phyloP scores from a whole-genome alignment of 441 rosid species.

The Syzygium malaccense region DNA sequence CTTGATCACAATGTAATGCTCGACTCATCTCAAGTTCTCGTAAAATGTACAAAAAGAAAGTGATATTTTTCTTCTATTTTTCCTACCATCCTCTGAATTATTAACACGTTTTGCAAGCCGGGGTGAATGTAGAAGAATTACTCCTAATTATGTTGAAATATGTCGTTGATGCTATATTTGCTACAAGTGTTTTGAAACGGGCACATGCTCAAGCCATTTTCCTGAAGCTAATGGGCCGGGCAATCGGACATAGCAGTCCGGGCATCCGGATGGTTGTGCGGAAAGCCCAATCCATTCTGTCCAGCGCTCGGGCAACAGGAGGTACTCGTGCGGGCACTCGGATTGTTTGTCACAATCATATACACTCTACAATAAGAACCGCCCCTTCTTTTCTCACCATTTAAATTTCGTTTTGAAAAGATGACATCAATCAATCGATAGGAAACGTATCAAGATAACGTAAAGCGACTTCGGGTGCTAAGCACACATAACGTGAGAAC shows the following conservation, averaged over 20 bases:
- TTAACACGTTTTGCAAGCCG: too few relatives aligned
- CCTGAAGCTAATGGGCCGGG: neutral
- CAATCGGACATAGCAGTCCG: neutral
- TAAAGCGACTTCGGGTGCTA: too few relatives aligned
- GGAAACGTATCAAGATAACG: too few relatives aligned
- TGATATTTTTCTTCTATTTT: too few relatives aligned
- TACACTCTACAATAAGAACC: neutral
- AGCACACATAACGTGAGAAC: too few relatives aligned
- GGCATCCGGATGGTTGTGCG: neutral
- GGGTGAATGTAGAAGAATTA: neutral
- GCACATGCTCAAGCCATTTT: neutral
- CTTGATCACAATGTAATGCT: too few relatives aligned
- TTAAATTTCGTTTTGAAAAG: neutral
- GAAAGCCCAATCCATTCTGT: neutral
- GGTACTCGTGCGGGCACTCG: neutral
- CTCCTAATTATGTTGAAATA: neutral
- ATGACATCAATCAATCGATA: too few relatives aligned
- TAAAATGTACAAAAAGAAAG: too few relatives aligned
- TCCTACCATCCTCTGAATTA: too few relatives aligned
- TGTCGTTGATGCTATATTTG: neutral
- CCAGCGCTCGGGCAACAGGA: neutral
- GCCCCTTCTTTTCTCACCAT: too few relatives aligned
- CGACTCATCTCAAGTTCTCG: too few relatives aligned
- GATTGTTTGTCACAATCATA: neutral
- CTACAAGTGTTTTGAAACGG: neutral